phyloP scores from a whole-genome alignment of 1,284 basidiomycete species.

The Inonotus obliquus region DNA sequence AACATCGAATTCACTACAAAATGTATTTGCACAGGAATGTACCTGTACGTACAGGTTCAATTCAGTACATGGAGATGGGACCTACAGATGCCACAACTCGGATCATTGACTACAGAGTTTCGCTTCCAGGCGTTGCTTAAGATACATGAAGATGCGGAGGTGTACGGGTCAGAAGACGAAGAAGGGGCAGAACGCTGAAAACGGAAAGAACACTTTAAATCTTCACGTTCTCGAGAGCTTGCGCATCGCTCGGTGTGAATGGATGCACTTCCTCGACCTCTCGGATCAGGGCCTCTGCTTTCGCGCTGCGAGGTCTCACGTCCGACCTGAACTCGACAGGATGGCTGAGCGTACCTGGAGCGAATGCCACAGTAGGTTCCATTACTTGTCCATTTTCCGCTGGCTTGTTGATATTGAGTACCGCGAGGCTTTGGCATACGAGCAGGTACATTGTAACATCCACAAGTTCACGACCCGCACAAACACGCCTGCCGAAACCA shows the following conservation, averaged over 20 bases:
- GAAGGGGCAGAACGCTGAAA: background rate
- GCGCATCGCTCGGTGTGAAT: slow-evolving; percentile 9
- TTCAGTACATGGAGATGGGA: no score
- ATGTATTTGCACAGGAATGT: no score
- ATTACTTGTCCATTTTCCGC: slow-evolving; percentile 15
- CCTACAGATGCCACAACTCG: no score
- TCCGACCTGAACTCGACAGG: slow-evolving; percentile 9
- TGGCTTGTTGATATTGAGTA: slow-evolving; percentile 21
- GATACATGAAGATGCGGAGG: background rate
- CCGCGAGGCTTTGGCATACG: slow-evolving; percentile 20
- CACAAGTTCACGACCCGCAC: slow-evolving; percentile 19
- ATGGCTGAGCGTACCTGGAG: slow-evolving; percentile 20
- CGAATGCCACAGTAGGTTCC: slow-evolving; percentile 19
- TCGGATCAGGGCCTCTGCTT: slow-evolving; percentile 13
- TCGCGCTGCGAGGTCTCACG: slow-evolving; percentile 11
- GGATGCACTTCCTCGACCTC: slow-evolving; percentile 16
- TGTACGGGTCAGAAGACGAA: background rate
- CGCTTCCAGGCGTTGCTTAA: no score
- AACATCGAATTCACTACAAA: no score
- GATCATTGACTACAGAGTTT: no score
- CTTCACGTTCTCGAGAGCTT: background rate
- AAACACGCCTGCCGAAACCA: slow-evolving; percentile 18
- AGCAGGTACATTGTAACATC: slow-evolving; percentile 20
- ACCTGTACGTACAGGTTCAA: no score
- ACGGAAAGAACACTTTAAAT: background rate